phyloP scores from a whole-genome alignment of 1,284 basidiomycete species.

The Microbotryomycetes sp. region DNA sequence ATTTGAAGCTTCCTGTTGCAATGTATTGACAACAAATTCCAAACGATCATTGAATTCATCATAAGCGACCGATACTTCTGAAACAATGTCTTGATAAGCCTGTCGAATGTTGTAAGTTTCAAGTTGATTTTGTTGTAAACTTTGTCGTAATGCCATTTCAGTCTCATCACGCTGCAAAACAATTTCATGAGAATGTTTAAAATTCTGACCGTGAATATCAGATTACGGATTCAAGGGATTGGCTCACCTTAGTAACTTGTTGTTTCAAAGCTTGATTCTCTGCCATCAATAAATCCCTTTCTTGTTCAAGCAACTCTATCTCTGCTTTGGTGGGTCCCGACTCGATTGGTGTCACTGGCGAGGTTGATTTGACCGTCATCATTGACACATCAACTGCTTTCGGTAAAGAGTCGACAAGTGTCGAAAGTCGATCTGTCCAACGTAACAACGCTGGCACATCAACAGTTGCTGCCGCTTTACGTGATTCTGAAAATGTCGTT shows the following conservation, averaged over 20 bases:
- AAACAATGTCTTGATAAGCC: neutral
- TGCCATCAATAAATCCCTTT: conserved; percentile 22
- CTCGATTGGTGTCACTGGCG: neutral
- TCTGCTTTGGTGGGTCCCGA: conserved; percentile 11
- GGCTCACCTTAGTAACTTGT: neutral
- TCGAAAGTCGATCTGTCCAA: conserved; percentile 17
- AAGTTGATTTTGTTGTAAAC: neutral
- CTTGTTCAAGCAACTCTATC: conserved; percentile 20
- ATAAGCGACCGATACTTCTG: neutral
- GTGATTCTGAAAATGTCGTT: neutral
- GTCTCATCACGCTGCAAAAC: neutral
- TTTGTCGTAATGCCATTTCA: neutral
- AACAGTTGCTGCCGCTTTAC: neutral
- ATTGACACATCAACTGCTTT: neutral
- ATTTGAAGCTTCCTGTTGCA: neutral
- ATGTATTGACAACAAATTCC: neutral
- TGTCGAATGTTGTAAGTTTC: neutral
- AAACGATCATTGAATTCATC: neutral
- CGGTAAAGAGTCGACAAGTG: conserved; percentile 10
- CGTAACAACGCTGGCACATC: conserved; percentile 13
- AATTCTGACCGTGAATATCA: no score
- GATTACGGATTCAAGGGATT: no score
- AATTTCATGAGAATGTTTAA: no score
- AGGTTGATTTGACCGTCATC: neutral
- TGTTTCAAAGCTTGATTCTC: conserved; percentile 18